phyloP scores from a whole-genome alignment of 1,139 yeast genomes.

The Scheffersomyces lignicola region DNA sequence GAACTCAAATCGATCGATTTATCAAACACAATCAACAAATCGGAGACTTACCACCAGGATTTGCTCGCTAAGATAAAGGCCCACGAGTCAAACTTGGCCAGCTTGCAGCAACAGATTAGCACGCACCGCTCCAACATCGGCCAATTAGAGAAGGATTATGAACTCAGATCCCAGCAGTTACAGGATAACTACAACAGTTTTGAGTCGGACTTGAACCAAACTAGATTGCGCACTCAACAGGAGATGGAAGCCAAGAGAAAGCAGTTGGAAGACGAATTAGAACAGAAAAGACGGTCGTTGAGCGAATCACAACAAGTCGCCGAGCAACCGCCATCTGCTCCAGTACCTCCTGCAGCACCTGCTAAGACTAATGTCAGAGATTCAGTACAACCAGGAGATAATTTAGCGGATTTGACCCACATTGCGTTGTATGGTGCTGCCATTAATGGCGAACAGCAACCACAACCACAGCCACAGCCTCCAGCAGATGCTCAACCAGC shows the following conservation, averaged over 20 bases:
- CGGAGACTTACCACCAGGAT: background rate
- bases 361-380: constrained; percentile 12
- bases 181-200: constrained; percentile 11
- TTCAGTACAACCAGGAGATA: constrained; percentile 19
- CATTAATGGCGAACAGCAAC: constrained; percentile 24
- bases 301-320: constrained; percentile 3
- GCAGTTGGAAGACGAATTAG: constrained; percentile 6
- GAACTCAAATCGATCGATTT: constrained; percentile 19
- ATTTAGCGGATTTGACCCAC: constrained; percentile 46
- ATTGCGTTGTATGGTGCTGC: constrained; percentile 44
- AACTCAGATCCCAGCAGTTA: constrained; percentile 8
- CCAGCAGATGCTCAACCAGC: too few relatives aligned
- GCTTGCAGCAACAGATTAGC: constrained; percentile 9
- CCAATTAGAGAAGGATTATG: constrained; percentile 11
- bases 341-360: constrained; percentile 2
- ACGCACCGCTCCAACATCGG: constrained; percentile 11
- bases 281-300: constrained; percentile 4
- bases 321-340: constrained; percentile 12
- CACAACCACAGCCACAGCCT: constrained; percentile 6
- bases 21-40: constrained; percentile 19
- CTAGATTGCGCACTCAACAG: background rate
- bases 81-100: constrained; percentile 9
- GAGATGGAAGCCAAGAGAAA: background rate
- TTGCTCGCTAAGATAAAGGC: background rate
- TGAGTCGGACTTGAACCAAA: constrained; percentile 11